phyloP scores from a whole-genome alignment of 2,329 filamentous ascomycete genomes.

The Botrytis paeoniae region DNA sequence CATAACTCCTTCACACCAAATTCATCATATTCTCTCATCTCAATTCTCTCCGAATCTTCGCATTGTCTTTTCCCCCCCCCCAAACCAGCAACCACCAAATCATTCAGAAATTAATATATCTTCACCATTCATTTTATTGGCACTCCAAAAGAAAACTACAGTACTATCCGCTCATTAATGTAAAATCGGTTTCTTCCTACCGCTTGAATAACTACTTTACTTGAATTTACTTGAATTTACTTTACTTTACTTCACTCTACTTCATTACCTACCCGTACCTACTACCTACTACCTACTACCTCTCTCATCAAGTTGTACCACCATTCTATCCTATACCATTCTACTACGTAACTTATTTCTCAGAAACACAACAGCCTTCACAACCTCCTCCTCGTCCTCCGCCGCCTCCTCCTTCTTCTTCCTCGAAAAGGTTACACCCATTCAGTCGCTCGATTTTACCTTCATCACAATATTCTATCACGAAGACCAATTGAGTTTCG shows the following conservation, averaged over 20 bases:
- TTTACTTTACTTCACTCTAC: background rate
- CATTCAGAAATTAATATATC: constrained; percentile 1
- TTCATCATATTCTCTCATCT: background rate
- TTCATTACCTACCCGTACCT: background rate
- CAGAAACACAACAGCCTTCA: constrained; percentile 5
- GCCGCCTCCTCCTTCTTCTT: background rate
- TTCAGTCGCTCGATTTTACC: constrained; percentile 5
- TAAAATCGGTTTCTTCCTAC: background rate
- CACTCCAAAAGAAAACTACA: background rate
- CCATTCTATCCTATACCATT: background rate
- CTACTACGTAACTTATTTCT: constrained; percentile 6
- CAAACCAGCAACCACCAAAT: background rate
- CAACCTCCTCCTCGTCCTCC: background rate
- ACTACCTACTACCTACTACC: background rate
- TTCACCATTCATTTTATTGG: background rate
- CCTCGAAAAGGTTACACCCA: background rate
- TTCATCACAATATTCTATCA: background rate
- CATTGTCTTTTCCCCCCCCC: background rate
- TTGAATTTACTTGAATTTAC: background rate
- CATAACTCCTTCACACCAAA: background rate
- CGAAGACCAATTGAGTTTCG: background rate
- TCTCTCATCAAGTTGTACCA: background rate
- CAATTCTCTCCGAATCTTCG: background rate
- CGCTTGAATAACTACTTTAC: background rate
- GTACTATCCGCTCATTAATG: background rate